These are phyloP conservation scores for Aspergillus conjunctus DNA, from an alignment of 495 filamentous ascomycete genomes.

Conservation along the genomic window DNA sequence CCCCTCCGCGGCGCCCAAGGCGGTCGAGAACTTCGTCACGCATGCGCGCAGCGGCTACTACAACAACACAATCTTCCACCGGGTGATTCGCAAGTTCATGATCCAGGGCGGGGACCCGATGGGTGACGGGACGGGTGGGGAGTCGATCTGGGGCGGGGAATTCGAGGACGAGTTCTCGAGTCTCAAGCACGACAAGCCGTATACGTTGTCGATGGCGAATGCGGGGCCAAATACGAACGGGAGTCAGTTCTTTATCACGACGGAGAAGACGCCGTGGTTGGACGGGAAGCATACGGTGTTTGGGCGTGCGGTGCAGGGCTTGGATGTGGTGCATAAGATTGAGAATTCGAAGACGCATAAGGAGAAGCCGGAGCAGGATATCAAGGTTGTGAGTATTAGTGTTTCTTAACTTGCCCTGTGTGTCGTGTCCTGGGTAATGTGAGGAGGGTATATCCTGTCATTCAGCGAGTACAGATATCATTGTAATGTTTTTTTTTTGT, in stretches of 20 bases:
- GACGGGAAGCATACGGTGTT: conserved; percentile 97
- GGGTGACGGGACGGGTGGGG: conserved; percentile 93
- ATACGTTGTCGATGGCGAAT: conserved; percentile 96
- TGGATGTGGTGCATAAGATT: conserved; percentile 96
- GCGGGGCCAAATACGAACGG: conserved; percentile 80
- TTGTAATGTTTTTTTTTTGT: not conserved
- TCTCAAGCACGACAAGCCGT: conserved; percentile 91
- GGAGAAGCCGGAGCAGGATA: conserved; percentile 95
- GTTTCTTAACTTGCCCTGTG: conserved; percentile 23
- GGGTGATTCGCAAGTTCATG: conserved; percentile 98
- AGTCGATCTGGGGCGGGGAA: conserved; percentile 94
- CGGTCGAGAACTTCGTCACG: conserved; percentile 98
- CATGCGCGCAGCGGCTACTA: conserved; percentile 90
- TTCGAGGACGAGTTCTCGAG: conserved; percentile 95
- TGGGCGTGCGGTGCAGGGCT: conserved; percentile 80
- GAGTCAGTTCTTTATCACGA: conserved; percentile 98
- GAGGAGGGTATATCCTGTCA: too few relatives aligned
- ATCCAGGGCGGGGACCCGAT: conserved; percentile 89
- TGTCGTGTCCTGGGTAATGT: not conserved
- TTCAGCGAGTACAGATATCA: too few relatives aligned
- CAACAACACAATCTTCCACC: conserved; percentile 96
- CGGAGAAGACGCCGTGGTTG: conserved; percentile 94
- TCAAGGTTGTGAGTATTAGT: conserved; percentile 91
- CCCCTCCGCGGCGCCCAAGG: conserved; percentile 87
- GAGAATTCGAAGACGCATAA: conserved; percentile 91